Conservation (phyloP, 2,329 filamentous ascomycete species). For the Cladosporium sp. region DNA sequence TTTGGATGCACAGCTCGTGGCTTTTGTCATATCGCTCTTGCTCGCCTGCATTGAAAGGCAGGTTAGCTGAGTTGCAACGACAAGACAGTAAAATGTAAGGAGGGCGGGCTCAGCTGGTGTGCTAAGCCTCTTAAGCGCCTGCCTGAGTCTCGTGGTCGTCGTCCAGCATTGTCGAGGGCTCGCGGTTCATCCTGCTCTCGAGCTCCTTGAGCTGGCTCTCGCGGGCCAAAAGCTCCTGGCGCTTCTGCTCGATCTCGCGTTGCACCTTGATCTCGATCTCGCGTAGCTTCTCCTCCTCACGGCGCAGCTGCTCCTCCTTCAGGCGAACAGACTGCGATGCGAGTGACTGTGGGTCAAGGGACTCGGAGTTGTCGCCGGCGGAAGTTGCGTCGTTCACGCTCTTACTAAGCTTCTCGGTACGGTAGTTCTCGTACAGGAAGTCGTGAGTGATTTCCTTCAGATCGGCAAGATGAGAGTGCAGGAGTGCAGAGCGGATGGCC, state of each 20-base stretch:
- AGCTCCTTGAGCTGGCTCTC: slow-evolving; percentile 99
- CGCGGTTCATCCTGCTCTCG: slow-evolving; percentile 77
- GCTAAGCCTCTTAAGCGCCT: slow-evolving; percentile 23
- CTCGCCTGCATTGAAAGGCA: slow-evolving; percentile 16
- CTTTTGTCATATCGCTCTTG: slow-evolving; percentile 17
- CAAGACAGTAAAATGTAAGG: slow-evolving; percentile 12
- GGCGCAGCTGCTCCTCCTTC: slow-evolving; percentile 98
- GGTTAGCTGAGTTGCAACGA: slow-evolving; percentile 16
- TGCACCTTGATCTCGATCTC: slow-evolving; percentile 99
- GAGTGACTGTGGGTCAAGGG: slow-evolving; percentile 96
- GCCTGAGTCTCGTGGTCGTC: slow-evolving; percentile 25
- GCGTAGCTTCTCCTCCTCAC: slow-evolving; percentile 98
- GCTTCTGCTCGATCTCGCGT: slow-evolving; percentile 99
- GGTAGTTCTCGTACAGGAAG: slow-evolving; percentile 99
- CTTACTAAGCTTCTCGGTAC: slow-evolving; percentile 99
- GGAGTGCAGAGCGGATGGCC: slow-evolving; percentile 90
- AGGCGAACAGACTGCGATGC: slow-evolving; percentile 96
- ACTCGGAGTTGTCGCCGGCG: slow-evolving; percentile 55
- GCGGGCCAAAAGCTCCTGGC: slow-evolving; percentile 94
- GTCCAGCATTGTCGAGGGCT: slow-evolving; percentile 21
- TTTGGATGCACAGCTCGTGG: slow-evolving; percentile 14
- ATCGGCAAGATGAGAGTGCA: slow-evolving; percentile 97
- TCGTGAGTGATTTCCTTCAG: slow-evolving; percentile 99
- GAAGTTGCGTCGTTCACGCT: slow-evolving; percentile 75
- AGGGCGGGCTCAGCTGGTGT: slow-evolving; percentile 15